A percentile compares a stretch with the other conserved stretches of the same genome.
Evolutionary conservation across 208 protist genomes (phyloP).

Genomic region (Leishmania guyanensis): DNA sequence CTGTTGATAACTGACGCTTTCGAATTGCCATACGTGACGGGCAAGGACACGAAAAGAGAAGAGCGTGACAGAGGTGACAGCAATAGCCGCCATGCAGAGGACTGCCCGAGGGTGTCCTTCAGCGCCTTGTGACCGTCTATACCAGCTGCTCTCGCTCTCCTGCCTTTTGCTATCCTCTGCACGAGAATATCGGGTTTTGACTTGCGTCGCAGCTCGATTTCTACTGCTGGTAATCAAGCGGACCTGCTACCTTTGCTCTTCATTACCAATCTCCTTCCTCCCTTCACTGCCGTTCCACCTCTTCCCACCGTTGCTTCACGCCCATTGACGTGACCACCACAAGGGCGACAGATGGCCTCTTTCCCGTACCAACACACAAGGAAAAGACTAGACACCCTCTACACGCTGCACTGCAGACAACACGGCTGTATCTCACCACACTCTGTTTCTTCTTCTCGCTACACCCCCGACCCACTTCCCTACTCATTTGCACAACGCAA

Average conservation of each 20-base stretch:
- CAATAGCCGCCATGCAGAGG: background rate
- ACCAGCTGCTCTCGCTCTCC: background rate
- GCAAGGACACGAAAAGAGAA: background rate
- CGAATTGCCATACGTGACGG: background rate
- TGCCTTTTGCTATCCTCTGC: background rate
- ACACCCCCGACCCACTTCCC: background rate
- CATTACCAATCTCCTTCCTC: background rate
- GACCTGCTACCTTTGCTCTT: background rate
- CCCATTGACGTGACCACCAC: background rate
- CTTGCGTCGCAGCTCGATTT: background rate
- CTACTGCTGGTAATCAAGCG: background rate
- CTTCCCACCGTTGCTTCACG: background rate
- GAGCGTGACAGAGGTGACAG: background rate
- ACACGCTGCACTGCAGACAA: background rate
- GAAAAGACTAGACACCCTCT: background rate
- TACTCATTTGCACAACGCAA: background rate
- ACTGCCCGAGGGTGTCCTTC: background rate
- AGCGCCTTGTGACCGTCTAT: background rate
- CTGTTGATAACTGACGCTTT: background rate
- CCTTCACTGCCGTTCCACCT: background rate
- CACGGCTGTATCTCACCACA: background rate
- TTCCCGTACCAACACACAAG: background rate
- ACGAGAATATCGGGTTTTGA: background rate
- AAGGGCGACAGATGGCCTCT: background rate
- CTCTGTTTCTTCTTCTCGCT: background rate